These are phyloP conservation scores for Trichoderma simmonsii DNA, from an alignment of 2,329 filamentous ascomycete species.

Conservation along the genomic window DNA sequence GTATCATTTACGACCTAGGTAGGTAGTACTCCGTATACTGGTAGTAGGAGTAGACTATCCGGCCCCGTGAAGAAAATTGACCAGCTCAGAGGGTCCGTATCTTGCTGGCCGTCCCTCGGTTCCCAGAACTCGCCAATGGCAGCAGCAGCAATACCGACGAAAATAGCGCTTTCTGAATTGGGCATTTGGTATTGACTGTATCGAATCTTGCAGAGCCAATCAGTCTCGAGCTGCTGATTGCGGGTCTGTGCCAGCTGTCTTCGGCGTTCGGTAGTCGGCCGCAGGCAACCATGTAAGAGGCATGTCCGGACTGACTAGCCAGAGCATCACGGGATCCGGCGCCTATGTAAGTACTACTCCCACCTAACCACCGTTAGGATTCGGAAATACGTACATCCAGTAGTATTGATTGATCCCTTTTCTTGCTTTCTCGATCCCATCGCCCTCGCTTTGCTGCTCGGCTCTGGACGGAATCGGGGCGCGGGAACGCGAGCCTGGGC, in stretches of 20 bases:
- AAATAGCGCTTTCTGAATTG: neutral
- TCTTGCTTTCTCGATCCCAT: neutral
- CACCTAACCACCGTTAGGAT: neutral
- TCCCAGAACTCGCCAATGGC: neutral
- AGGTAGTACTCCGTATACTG: neutral
- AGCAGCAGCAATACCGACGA: neutral
- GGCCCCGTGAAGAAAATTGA: neutral
- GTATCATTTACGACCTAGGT: neutral
- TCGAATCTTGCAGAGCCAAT: neutral
- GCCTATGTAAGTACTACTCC: neutral
- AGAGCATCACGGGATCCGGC: neutral
- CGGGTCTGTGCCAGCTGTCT: neutral
- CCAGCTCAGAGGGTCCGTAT: neutral
- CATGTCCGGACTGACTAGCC: neutral
- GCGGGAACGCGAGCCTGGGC: neutral
- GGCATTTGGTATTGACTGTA: neutral
- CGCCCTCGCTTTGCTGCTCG: neutral
- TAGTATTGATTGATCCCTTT: neutral
- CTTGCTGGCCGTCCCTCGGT: neutral
- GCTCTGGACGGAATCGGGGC: neutral
- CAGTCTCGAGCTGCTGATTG: neutral
- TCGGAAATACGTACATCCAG: neutral
- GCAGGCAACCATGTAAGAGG: neutral
- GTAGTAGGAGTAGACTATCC: neutral
- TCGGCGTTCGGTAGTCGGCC: slow-evolving; percentile 4